A percentile compares a stretch with the other conserved stretches of the same genome.
Evolutionary conservation across 176 grass and related monocot species (phyloP).

Genomic region (Echinochloa phyllopogon): DNA sequence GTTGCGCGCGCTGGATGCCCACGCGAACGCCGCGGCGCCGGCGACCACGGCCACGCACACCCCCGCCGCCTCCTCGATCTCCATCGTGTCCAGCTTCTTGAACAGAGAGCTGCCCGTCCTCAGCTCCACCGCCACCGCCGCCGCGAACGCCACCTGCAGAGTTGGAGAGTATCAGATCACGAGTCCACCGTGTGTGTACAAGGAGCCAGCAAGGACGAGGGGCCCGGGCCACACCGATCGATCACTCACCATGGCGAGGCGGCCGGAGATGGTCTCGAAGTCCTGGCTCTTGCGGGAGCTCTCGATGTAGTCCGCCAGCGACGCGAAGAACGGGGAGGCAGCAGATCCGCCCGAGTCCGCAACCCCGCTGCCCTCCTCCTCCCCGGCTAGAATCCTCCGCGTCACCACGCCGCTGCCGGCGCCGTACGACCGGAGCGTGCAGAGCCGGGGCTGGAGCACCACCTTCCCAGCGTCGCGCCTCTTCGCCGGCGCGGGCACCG

Average conservation of each 20-base stretch:
- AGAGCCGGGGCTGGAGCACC: constrained; percentile 87
- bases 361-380: constrained; percentile 16
- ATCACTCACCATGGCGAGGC: constrained; percentile 84
- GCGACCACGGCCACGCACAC: constrained; percentile 77
- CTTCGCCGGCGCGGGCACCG: constrained; percentile 21
- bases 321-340: constrained; percentile 76
- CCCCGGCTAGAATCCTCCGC: constrained; percentile 31
- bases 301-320: constrained; percentile 93
- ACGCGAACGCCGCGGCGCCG: constrained; percentile 77
- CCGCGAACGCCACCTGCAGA: constrained; percentile 68
- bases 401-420: constrained; percentile 50
- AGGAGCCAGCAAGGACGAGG: background rate
- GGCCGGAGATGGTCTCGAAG: constrained; percentile 91
- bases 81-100: constrained; percentile 84
- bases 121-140: constrained; percentile 74
- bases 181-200: background rate
- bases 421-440: constrained; percentile 90
- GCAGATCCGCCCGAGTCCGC: constrained; percentile 18
- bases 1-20: constrained; percentile 69
- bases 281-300: constrained; percentile 90
- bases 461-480: constrained; percentile 58
- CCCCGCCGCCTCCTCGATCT: constrained; percentile 80
- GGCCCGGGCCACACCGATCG: too few relatives aligned
- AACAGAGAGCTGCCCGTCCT: constrained; percentile 92
- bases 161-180: background rate